Conservation (phyloP, 1,284 basidiomycete genomes). For the Anthracocystis walkeri region DNA sequence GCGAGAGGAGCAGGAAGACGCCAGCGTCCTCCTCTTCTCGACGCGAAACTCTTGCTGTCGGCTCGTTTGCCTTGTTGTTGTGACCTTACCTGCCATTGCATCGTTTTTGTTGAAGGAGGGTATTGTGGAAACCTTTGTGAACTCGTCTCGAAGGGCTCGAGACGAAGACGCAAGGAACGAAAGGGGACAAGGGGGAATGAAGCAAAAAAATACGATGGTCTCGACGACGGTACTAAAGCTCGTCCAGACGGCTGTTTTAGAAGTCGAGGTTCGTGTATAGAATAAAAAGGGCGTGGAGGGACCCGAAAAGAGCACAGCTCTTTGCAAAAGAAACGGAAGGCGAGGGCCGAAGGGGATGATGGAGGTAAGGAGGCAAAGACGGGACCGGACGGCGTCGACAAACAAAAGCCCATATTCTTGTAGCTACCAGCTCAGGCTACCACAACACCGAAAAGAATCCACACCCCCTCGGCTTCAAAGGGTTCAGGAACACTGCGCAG, state of each 20-base stretch:
- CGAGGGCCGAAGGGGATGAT: constrained; percentile 23
- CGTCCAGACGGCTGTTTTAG: constrained; percentile 31
- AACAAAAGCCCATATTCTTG: background rate
- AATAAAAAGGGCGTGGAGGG: constrained; percentile 2
- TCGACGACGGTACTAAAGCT: constrained; percentile 12
- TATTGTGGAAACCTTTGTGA: constrained; percentile 19
- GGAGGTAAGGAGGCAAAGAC: constrained; percentile 17
- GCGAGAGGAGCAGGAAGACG: constrained; percentile 47
- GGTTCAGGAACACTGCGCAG: constrained; percentile 10
- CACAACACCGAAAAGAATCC: no score
- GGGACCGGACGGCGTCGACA: constrained; percentile 1
- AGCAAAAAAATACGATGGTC: constrained; percentile 8
- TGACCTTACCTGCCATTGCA: constrained; percentile 36
- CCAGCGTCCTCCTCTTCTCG: constrained; percentile 33
- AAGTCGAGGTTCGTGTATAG: constrained; percentile 20
- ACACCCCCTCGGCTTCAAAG: background rate
- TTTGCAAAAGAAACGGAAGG: constrained; percentile 31
- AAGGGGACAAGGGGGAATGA: background rate
- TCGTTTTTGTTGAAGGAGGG: constrained; percentile 20
- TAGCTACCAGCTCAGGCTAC: background rate
- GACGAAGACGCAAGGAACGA: constrained; percentile 8
- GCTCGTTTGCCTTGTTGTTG: constrained; percentile 18
- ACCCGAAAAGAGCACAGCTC: constrained; percentile 46
- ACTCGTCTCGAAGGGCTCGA: constrained; percentile 25
- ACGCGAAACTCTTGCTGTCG: constrained; percentile 14